Base-by-base conservation (phyloP, 495 filamentous ascomycete species). In the Lepraria neglecta region DNA sequence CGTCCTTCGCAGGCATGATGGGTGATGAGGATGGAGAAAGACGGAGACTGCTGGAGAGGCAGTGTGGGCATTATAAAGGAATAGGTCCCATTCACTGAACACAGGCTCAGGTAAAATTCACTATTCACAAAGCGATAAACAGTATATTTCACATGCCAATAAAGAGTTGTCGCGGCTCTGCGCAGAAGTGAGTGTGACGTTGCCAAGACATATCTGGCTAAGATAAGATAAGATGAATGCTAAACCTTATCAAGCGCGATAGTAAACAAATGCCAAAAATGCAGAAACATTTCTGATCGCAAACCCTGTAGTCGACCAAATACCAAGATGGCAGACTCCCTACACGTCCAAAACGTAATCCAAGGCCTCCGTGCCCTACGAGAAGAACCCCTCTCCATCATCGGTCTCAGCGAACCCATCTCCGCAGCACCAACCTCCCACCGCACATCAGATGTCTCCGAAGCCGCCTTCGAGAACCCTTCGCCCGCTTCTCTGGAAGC, bases 401-500 rank as follows among this genome's bases (percentile, higher is more conserved):
- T 92, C 63, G 83, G 83, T 56, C 82, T 92, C 69, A 86, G 84
- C 70, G 89, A 92, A 65, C 85, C 86, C 51, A 85, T 90, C 54
- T 83, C 80, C 33, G 74, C 80, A 43, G 67, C 74, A 51, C 69
- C 72, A 69, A 17, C 75, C 6, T 71, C 76, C 10, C 81, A 80
- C 52, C 79, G 86, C 63, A 80, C 77, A 59, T 96, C 91, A 6
- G 87, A 91, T 73, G 80, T 84, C 33, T 91, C 88, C 30, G 75
- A 73, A 61, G 73, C 80, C 30, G 78, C 82, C 10, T 76, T 87
- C 60, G 85, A 88, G 54, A 81, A 84, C 55, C 82, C 86, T 0
- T 89, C 86, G 17, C 88, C 90, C 1, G 82, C 86, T 10, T 86
- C 83, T 15, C 79, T 96, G 6, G 86, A 91, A 63, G 89, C 89